phyloP scores from a whole-genome alignment of 2,329 filamentous ascomycete genomes.

The Xylariaceae sp. region DNA sequence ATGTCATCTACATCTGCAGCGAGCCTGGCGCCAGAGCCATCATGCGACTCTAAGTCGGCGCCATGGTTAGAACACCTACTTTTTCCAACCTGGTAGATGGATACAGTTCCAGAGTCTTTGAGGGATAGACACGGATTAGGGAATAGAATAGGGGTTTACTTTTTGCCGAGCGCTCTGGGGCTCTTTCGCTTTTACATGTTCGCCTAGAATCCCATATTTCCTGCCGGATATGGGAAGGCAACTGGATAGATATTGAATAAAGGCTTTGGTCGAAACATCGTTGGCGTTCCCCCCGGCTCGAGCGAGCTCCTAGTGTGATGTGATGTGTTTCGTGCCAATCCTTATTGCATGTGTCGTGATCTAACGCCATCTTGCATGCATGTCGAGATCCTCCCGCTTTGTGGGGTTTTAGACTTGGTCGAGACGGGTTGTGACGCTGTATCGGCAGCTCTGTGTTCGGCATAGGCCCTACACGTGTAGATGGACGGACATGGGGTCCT shows the following conservation, averaged over 20 bases:
- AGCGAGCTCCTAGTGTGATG: not conserved
- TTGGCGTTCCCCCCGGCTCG: not conserved
- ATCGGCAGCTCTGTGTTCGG: too few species aligned
- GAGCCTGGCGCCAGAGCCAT: constrained; percentile 80
- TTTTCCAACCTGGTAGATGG: not conserved
- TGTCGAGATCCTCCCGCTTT: not conserved
- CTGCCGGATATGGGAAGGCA: constrained; percentile 1
- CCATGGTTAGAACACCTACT: not conserved
- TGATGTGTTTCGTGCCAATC: not conserved
- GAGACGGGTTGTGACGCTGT: not conserved
- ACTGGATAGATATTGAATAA: constrained; percentile 3
- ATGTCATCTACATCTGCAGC: constrained; percentile 91
- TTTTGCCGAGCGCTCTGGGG: not conserved
- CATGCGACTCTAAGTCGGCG: constrained; percentile 38
- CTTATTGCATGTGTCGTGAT: not conserved
- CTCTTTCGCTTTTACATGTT: constrained; percentile 8
- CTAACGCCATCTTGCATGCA: not conserved
- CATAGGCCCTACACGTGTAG: too few species aligned
- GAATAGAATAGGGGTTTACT: constrained; percentile 10
- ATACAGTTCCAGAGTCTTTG: not conserved
- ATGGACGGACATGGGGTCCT: too few species aligned
- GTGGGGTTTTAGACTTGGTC: not conserved
- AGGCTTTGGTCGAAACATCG: not conserved
- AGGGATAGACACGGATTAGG: constrained; percentile 13
- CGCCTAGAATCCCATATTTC: not conserved